A percentile compares a stretch with the other conserved stretches of the same genome.
Evolutionary conservation across 805 yeast genomes (phyloP).

Genomic region (Alloascoidea hylecoeti): DNA sequence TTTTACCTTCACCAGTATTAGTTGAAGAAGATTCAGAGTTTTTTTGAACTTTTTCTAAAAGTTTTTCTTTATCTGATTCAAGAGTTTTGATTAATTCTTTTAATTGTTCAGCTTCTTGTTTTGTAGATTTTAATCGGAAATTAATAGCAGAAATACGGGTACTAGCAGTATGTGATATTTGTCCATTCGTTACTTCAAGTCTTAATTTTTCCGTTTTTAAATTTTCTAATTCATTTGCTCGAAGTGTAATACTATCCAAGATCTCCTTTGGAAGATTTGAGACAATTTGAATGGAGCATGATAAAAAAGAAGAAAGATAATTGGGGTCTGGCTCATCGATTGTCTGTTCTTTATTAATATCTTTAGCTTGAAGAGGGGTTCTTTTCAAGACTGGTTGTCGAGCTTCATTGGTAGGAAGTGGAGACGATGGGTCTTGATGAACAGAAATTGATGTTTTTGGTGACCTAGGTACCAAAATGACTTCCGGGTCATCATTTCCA

Average conservation of each 20-base stretch:
- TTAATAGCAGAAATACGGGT: conserved; percentile 4
- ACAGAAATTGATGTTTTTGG: too few species aligned
- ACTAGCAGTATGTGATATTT: conserved; percentile 5
- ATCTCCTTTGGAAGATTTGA: conserved; percentile 7
- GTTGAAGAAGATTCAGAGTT: not conserved
- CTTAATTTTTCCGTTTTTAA: conserved; percentile 12
- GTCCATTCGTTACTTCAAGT: conserved; percentile 10
- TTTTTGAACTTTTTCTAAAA: not conserved
- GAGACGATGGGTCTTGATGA: too few species aligned
- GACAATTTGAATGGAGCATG: not conserved
- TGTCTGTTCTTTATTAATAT: too few species aligned
- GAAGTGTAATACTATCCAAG: conserved; percentile 7
- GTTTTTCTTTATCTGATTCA: conserved; percentile 3
- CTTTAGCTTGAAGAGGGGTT: too few species aligned
- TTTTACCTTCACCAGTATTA: not conserved
- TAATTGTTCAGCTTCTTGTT: not conserved
- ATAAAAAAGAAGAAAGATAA: not conserved
- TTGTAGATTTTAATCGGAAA: conserved; percentile 1
- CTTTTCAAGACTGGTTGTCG: too few species aligned
- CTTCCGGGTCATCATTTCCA: too few species aligned
- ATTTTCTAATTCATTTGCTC: conserved; percentile 12
- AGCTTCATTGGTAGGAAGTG: too few species aligned
- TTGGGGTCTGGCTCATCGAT: too few species aligned
- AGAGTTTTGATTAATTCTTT: not conserved
- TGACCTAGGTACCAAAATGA: too few species aligned